These are phyloP conservation scores for Kluyveromyces sp. DNA, from an alignment of 1,139 yeast genomes.

Conservation along the genomic window DNA sequence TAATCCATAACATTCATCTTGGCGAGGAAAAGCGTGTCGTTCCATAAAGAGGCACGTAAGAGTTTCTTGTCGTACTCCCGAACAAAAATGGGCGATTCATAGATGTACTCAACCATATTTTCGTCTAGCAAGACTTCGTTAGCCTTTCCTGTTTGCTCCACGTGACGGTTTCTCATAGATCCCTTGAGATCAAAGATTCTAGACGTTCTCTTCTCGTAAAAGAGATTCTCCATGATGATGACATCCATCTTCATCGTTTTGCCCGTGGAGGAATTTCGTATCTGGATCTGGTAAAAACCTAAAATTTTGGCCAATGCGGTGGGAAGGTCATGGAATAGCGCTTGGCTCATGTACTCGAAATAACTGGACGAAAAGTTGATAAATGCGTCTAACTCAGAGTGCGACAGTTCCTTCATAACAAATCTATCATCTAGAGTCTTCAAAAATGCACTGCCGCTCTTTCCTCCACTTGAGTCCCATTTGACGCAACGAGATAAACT, in stretches of 20 bases:
- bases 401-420: slow-evolving; percentile 83
- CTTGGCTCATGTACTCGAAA: slow-evolving; percentile 93
- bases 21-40: slow-evolving; percentile 87
- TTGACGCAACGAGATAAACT: slow-evolving; percentile 87
- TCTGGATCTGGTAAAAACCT: slow-evolving; percentile 91
- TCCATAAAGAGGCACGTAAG: slow-evolving; percentile 82
- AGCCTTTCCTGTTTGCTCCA: slow-evolving; percentile 90
- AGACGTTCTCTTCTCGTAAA: slow-evolving; percentile 75
- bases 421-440: slow-evolving; percentile 87
- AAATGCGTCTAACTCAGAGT: slow-evolving; percentile 86
- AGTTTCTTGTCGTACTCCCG: slow-evolving; percentile 85
- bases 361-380: slow-evolving; percentile 94
- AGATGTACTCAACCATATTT: slow-evolving; percentile 96
- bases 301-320: slow-evolving; percentile 90
- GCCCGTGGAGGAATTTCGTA: slow-evolving; percentile 69
- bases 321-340: slow-evolving; percentile 88
- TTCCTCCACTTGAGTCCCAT: slow-evolving; percentile 96
- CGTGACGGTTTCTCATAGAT: slow-evolving; percentile 95
- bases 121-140: slow-evolving; percentile 94
- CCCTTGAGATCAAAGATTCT: slow-evolving; percentile 95
- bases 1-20: slow-evolving; percentile 99
- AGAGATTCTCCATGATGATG: slow-evolving; percentile 90
- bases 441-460: slow-evolving; percentile 88
- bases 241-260: slow-evolving; percentile 82
- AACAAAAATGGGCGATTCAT: slow-evolving; percentile 92